Base-by-base conservation (phyloP, 2,329 filamentous ascomycete genomes). In the Aspergillus uvarum region DNA sequence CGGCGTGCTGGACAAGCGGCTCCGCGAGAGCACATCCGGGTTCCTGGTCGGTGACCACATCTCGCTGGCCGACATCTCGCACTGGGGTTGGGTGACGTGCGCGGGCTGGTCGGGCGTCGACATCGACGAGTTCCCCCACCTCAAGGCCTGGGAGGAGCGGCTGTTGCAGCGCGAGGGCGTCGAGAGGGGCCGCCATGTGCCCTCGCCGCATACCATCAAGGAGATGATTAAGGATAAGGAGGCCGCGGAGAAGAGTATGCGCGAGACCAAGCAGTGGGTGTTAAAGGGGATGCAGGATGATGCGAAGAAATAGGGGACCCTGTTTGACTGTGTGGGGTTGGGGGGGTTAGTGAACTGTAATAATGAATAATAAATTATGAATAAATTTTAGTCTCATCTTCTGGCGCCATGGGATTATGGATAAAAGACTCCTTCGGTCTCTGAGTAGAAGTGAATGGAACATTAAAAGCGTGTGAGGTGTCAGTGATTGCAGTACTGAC, bases 81-180 rank as follows among this genome's bases (percentile, higher is more conserved):
- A 86, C 73, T 92, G 89, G 84, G 90, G 90, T 26, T 96, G 92
- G 91, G 82, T 94, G 4, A 81, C 86, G 4, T 73, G 76, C 2
- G 80, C 84, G 1, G 77, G 79, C 16, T 85, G 88, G 80, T 79
- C 83, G 0, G 88, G 88, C 16, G 72, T 92, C 48, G 85, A 92
- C 54, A 85, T 94, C 57, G 80, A 87, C 1, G 87, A 92, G 61
- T 96, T 94, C 76, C 91, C 91, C 2, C 74, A 84, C 52, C 73
- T 96, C 63, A 86, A 91, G 70, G 86, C 86, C 42, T 96, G 92
- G 92, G 82, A 94, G 63, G 84, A 90, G 67, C 83, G 81, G 61
- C 83, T 96, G 77, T 80, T 87, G 16, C 81, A 84, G 64, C 84
- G 91, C 1, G 87, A 89, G 0, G 91, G 82, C 2, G 84, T 93